Base-by-base conservation (phyloP, 345 rosid species). In the Leavenworthia alabamica region DNA sequence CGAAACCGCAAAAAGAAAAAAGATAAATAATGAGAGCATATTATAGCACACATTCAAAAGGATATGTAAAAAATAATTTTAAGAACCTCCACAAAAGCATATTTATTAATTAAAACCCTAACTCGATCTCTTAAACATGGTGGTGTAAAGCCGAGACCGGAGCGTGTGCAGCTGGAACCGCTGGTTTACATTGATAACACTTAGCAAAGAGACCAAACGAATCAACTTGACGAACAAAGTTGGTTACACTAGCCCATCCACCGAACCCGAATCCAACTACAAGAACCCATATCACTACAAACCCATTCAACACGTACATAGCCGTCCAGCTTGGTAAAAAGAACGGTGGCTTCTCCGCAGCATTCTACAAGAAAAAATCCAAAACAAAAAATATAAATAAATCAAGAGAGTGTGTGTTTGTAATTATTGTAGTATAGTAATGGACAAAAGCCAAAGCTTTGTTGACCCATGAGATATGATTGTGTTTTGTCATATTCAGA, bases 161-260 rank as follows among this genome's bases (percentile, higher is more conserved):
- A 0, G 77, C 66, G 0, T 79, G 73, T 3, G 74, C 44, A 0
- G 79, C 62, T 3, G 95, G 71, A 7, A 52, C 29, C 1, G 92
- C 81, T 6, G 99, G 71, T 62, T 93, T 87, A 85, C 99, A 94
- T 59, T 94, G 99, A 71, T 94, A 94, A 79, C 99, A 94, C 77
- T 86, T 94, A 1, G 99, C 95, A 9, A 94, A 94, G 33, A 94
- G 88, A 13, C 99, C 99, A 55, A 94, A 94, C 0, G 92, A 78
- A 33, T 94, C 90, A 0, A 94, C 83, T 76, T 94, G 99, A 67
- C 54, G 77, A 12, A 94, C 81, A 56, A 94, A 94, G 70, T 94
- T 90, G 75, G 89, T 84, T 50, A 94, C 59, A 77, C 99, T 94
- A 3, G 99, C 99, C 99, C 99, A 94, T 51, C 99, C 99, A 13